Evolutionary conservation across 257 asterid genomes (phyloP).

Genomic region (Linaria vulgaris): DNA sequence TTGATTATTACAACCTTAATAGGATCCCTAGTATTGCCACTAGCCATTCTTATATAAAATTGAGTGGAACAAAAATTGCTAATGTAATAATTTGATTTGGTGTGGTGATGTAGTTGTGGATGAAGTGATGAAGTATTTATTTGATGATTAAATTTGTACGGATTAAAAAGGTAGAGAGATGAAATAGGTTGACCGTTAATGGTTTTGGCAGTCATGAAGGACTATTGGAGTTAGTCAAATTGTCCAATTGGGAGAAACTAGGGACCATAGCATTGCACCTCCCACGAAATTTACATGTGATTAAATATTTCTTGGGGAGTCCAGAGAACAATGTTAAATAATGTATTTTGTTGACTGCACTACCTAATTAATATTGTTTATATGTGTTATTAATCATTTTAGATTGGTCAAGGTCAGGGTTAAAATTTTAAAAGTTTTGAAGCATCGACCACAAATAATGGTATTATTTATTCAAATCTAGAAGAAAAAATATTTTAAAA

Average conservation of each 20-base stretch:
- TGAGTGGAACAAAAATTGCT: too few relatives aligned
- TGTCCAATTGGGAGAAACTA: neutral
- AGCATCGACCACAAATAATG: neutral
- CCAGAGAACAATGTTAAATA: too few relatives aligned
- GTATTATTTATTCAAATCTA: neutral
- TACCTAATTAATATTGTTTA: too few relatives aligned
- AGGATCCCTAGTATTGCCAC: conserved; percentile 4
- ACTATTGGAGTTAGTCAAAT: conserved; percentile 35
- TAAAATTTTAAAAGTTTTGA: too few relatives aligned
- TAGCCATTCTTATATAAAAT: conserved; percentile 24
- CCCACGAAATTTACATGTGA: conserved; percentile 26
- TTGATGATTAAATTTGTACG: conserved; percentile 22
- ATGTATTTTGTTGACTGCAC: too few relatives aligned
- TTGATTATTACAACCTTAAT: conserved; percentile 64
- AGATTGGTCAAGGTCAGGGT: neutral
- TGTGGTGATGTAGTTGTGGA: neutral
- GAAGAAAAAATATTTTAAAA: too few relatives aligned
- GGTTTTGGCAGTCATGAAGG: conserved; percentile 35
- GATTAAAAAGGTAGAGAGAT: conserved; percentile 21
- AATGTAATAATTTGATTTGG: neutral
- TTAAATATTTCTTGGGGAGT: neutral
- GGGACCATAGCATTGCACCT: neutral
- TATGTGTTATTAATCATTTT: neutral
- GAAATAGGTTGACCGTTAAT: conserved; percentile 51
- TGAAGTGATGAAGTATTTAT: conserved; percentile 12